phyloP scores from a whole-genome alignment of 2,329 filamentous ascomycete species.

The Nemania bipapillata region DNA sequence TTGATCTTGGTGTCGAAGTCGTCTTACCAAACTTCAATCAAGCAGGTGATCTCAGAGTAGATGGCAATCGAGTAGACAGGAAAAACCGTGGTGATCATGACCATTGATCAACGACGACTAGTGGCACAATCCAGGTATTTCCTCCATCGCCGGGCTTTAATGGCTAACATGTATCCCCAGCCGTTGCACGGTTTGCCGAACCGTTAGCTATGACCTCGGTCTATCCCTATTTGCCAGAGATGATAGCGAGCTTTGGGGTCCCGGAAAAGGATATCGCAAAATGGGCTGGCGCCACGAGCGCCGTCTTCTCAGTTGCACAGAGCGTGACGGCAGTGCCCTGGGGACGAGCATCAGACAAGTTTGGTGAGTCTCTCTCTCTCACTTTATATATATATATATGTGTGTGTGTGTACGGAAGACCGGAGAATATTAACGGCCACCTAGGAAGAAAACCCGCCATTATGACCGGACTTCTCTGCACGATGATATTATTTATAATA shows the following conservation, averaged over 20 bases:
- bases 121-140: conserved; percentile 42
- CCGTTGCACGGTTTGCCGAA: conserved; percentile 81
- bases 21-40: conserved; percentile 41
- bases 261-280: conserved; percentile 76
- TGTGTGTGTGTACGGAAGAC: no score
- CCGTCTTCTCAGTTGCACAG: conserved; percentile 77
- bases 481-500: conserved; percentile 81
- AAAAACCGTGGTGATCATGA: background rate
- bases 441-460: conserved; percentile 78
- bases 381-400: no score
- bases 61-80: conserved; percentile 22
- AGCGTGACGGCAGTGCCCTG: conserved; percentile 77
- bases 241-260: conserved; percentile 83
- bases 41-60: conserved; percentile 32
- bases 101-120: conserved; percentile 3
- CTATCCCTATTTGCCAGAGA: conserved; percentile 78
- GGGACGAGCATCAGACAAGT: conserved; percentile 79
- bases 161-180: conserved; percentile 59
- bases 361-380: conserved; percentile 56
- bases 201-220: conserved; percentile 78
- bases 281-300: conserved; percentile 81
- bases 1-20: conserved; percentile 42
- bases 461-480: conserved; percentile 76
- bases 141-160: conserved; percentile 36
- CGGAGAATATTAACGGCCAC: background rate